These are phyloP conservation scores for Fonsecaea multimorphosa DNA, from an alignment of 2,329 filamentous ascomycete genomes.

Conservation along the genomic window DNA sequence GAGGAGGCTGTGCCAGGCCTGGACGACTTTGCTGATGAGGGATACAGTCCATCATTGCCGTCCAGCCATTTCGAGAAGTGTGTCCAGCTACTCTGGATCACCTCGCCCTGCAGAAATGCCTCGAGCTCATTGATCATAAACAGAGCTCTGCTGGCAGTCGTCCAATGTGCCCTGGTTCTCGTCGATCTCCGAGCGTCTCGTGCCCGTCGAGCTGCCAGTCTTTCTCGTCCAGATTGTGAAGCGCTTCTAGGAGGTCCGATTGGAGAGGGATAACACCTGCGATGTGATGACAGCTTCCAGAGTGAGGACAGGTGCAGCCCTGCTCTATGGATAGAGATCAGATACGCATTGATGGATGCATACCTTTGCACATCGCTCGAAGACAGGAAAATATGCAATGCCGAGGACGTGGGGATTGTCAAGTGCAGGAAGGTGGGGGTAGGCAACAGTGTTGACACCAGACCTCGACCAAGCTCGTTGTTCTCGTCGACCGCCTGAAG, in stretches of 20 bases:
- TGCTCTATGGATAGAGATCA: constrained; percentile 82
- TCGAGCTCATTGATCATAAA: constrained; percentile 90
- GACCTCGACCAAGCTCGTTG: constrained; percentile 4
- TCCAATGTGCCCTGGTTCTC: constrained; percentile 84
- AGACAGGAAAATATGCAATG: constrained; percentile 85
- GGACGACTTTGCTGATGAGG: constrained; percentile 42
- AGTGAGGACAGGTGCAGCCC: constrained; percentile 83
- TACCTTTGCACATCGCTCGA: constrained; percentile 78
- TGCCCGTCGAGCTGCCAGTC: constrained; percentile 66
- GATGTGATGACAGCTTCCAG: constrained; percentile 82
- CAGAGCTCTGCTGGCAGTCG: constrained; percentile 81
- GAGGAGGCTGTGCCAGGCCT: constrained; percentile 47
- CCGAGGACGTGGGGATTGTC: constrained; percentile 74
- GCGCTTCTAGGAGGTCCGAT: constrained; percentile 68
- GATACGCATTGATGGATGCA: constrained; percentile 83
- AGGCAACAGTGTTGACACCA: constrained; percentile 66
- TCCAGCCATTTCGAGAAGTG: constrained; percentile 79
- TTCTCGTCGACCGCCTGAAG: constrained; percentile 66
- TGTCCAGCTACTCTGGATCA: constrained; percentile 80
- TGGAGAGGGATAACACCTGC: constrained; percentile 77
- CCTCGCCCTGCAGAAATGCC: constrained; percentile 86
- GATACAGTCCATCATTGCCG: constrained; percentile 45
- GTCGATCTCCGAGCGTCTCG: constrained; percentile 68
- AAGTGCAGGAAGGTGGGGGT: constrained; percentile 73
- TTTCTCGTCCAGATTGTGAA: constrained; percentile 64